Base-by-base conservation (phyloP, 768 basidiomycete species). In the Cystobasidium onofrii region DNA sequence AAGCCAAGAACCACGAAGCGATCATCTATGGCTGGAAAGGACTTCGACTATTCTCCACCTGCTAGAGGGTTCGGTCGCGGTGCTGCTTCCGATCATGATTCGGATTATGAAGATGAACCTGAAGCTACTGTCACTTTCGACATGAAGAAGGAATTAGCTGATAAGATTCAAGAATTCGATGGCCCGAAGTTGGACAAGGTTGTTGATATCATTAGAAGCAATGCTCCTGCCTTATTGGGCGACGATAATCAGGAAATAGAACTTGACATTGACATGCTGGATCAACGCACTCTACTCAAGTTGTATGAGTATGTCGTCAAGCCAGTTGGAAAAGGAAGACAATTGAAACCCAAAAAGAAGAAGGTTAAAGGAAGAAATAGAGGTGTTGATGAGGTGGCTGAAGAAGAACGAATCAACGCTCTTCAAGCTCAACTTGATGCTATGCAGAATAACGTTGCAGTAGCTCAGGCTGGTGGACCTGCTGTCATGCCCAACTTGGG, bases 141-240 rank as follows among this genome's bases (percentile, higher is more conserved):
- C 76, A 95, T 98, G 84, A 99, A 99, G 88, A 93, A 96, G 82
- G 92, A 97, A 80, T 84, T 99, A 71, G 95, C 93, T 79, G 93
- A 97, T 82, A 90, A 92, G 64, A 99, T 99, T 76, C 85, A 86
- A 74, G 86, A 86, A 78, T 86, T 96, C 29, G 91, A 96, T 76
- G 92, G 88, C 25, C 81, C 85, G 64, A 90, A 89, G 80, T 83
- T 98, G 75, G 90, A 92, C 81, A 88, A 87, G 79, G 95, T 96
- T 67, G 93, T 98, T 78, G 87, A 90, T 78, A 93, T 97, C 80
- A 97, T 98, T 74, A 90, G 95, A 78, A 89, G 91, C 80, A 91
- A 90, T 25, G 90, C 94, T 41, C 93, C 94, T 1, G 91, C 92
- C 79, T 90, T 97, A 73, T 87, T 92, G 80, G 90, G 92, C 79